These are phyloP conservation scores for Dioscorea zingiberensis DNA, from an alignment of 106 monocot species.

Conservation along the genomic window DNA sequence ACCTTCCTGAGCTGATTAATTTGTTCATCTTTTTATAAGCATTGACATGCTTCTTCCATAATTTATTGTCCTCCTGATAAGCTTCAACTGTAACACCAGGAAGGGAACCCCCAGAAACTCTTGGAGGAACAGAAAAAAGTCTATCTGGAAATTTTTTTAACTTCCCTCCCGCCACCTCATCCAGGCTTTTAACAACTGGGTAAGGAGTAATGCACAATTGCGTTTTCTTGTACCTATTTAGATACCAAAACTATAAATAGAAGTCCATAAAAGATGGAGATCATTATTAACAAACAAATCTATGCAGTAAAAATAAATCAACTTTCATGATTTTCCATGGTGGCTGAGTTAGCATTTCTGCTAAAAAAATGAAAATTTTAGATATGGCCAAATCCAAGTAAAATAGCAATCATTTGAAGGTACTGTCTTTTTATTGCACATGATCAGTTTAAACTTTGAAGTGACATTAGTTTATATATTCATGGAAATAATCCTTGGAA, in stretches of 20 bases:
- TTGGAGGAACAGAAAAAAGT: constrained; percentile 44
- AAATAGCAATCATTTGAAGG: too few species aligned
- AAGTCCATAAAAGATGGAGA: too few species aligned
- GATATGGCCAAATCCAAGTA: too few species aligned
- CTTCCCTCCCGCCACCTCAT: constrained; percentile 30
- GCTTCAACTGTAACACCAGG: constrained; percentile 24
- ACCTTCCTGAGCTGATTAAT: constrained; percentile 28
- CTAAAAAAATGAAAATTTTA: too few species aligned
- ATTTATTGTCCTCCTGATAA: constrained; percentile 31
- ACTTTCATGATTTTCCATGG: too few species aligned
- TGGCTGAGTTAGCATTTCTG: too few species aligned
- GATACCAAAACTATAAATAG: neutral
- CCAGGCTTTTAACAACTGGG: constrained; percentile 7
- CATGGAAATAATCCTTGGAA: too few species aligned
- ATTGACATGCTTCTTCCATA: constrained; percentile 48
- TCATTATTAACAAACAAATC: too few species aligned
- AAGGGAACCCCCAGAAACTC: constrained; percentile 23
- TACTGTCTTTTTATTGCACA: too few species aligned
- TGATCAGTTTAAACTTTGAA: too few species aligned
- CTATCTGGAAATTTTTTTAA: constrained; percentile 43
- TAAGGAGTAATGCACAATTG: constrained; percentile 33
- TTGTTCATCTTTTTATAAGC: constrained; percentile 53
- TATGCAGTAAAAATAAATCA: too few species aligned
- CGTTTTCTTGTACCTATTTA: constrained; percentile 52
- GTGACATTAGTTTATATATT: too few species aligned